phyloP scores from a whole-genome alignment of 768 basidiomycete species.

The Suillus subluteus region DNA sequence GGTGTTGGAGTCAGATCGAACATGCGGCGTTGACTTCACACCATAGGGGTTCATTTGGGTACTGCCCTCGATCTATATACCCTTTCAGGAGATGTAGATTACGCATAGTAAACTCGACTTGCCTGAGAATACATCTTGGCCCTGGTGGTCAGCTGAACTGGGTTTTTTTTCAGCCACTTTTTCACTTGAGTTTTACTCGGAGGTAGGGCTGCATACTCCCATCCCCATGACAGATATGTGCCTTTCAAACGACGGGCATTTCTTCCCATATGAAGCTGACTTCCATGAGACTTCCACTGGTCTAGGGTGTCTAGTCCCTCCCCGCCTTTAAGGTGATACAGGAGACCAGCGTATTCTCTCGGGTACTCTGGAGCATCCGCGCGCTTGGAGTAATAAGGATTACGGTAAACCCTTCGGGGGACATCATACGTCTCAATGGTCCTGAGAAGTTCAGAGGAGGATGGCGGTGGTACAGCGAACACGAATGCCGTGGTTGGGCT shows the following conservation, averaged over 20 bases:
- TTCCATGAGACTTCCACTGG: conserved; percentile 51
- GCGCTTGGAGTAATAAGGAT: conserved; percentile 80
- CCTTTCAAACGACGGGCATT: conserved; percentile 19
- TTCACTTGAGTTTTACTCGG: conserved; percentile 61
- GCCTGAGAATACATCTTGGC: conserved; percentile 56
- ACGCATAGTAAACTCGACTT: conserved; percentile 12
- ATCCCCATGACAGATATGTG: conserved; percentile 53
- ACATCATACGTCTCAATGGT: conserved; percentile 52
- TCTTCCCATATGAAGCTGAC: conserved; percentile 10
- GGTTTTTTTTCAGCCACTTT: conserved; percentile 50
- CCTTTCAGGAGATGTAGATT: neutral
- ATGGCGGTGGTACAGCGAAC: conserved; percentile 57
- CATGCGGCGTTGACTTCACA: conserved; percentile 58
- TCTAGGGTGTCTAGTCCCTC: conserved; percentile 58
- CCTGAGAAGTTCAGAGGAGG: conserved; percentile 46
- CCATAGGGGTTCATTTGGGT: conserved; percentile 79
- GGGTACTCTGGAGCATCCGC: conserved; percentile 69
- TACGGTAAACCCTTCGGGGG: conserved; percentile 65
- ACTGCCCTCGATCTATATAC: conserved; percentile 63
- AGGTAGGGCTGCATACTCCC: conserved; percentile 80
- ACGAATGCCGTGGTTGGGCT: conserved; percentile 33
- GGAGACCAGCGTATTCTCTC: conserved; percentile 78
- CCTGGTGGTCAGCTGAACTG: conserved; percentile 20
- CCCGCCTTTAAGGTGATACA: conserved; percentile 72
- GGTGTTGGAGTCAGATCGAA: conserved; percentile 39